A percentile compares a stretch with the other conserved stretches of the same genome.
These are phyloP conservation scores for Kodamaea hsintzibuensis DNA, from an alignment of 805 yeast genomes.

Conservation along the genomic window DNA sequence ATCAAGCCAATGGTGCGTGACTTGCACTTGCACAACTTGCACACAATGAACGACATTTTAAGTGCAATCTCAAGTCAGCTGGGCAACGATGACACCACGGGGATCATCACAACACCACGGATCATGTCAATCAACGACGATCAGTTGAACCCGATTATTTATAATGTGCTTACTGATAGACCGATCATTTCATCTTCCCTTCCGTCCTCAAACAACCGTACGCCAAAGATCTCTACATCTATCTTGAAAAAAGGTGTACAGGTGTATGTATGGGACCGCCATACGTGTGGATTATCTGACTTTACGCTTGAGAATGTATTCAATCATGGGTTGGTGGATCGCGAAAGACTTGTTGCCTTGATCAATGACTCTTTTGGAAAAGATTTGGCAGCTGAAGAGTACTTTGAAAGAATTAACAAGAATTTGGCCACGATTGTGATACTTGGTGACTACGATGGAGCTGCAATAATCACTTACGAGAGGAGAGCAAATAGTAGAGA, in stretches of 20 bases:
- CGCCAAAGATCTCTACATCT: slow-evolving; percentile 71
- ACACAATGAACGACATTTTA: slow-evolving; percentile 62
- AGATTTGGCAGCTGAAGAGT: slow-evolving; percentile 62
- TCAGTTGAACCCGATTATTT: slow-evolving; percentile 79
- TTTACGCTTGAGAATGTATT: slow-evolving; percentile 43
- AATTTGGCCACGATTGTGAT: slow-evolving; percentile 75
- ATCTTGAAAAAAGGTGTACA: slow-evolving; percentile 75
- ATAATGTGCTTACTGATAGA: slow-evolving; percentile 88
- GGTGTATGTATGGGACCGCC: slow-evolving; percentile 43
- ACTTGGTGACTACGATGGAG: slow-evolving; percentile 95
- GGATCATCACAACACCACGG: slow-evolving; percentile 81
- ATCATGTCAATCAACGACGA: slow-evolving; percentile 59
- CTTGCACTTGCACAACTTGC: slow-evolving; percentile 64
- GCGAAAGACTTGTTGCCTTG: slow-evolving; percentile 55
- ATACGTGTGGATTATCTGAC: slow-evolving; percentile 29
- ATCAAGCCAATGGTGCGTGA: slow-evolving; percentile 45
- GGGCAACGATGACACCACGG: slow-evolving; percentile 55
- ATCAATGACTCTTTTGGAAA: slow-evolving; percentile 81
- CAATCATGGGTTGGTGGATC: slow-evolving; percentile 46
- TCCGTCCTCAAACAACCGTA: slow-evolving; percentile 60
- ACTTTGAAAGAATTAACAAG: slow-evolving; percentile 63
- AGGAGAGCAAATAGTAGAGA: slow-evolving; percentile 12
- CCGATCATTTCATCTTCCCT: slow-evolving; percentile 88
- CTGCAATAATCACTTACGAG: slow-evolving; percentile 91
- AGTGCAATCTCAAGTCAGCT: slow-evolving; percentile 45